Conservation (phyloP, 495 filamentous ascomycete genomes). For the Hapsidospora chrysogenum region DNA sequence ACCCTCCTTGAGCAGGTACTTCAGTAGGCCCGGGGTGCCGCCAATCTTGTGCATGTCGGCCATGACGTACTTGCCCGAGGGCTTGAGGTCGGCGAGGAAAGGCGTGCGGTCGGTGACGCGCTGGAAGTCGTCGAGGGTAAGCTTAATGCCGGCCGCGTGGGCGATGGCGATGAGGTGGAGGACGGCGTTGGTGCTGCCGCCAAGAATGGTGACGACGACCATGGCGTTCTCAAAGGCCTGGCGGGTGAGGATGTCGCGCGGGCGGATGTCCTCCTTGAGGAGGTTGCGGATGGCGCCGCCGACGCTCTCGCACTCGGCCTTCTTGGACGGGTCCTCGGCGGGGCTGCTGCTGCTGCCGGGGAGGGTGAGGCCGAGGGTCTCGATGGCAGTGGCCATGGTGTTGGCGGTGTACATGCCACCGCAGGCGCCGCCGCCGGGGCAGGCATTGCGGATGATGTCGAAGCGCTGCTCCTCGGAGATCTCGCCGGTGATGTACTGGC, state of each 20-base stretch:
- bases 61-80: slow-evolving; percentile 94
- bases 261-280: slow-evolving; percentile 75
- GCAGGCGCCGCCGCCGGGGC: slow-evolving; percentile 84
- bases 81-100: slow-evolving; percentile 92
- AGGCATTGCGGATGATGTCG: slow-evolving; percentile 90
- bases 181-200: slow-evolving; percentile 93
- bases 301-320: slow-evolving; percentile 67
- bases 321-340: slow-evolving; percentile 73
- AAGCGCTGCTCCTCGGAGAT: slow-evolving; percentile 82
- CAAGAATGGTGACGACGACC: slow-evolving; percentile 86
- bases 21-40: slow-evolving; percentile 79
- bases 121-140: slow-evolving; percentile 97
- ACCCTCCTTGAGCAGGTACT: slow-evolving; percentile 80
- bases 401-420: slow-evolving; percentile 99
- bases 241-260: slow-evolving; percentile 77
- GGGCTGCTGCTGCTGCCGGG: slow-evolving; percentile 88
- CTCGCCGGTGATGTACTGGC: slow-evolving; percentile 80
- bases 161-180: slow-evolving; percentile 95
- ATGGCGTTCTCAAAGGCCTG: slow-evolving; percentile 94
- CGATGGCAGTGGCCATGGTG: slow-evolving; percentile 96
- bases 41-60: slow-evolving; percentile 79
- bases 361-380: slow-evolving; percentile 88
- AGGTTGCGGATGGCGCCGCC: slow-evolving; percentile 78
- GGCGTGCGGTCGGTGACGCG: slow-evolving; percentile 77
- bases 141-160: slow-evolving; percentile 79